Percentiles rank a stretch among this genome's conserved stretches.
Conservation (phyloP, 805 yeast species). For the Priceomyces castillae region DNA sequence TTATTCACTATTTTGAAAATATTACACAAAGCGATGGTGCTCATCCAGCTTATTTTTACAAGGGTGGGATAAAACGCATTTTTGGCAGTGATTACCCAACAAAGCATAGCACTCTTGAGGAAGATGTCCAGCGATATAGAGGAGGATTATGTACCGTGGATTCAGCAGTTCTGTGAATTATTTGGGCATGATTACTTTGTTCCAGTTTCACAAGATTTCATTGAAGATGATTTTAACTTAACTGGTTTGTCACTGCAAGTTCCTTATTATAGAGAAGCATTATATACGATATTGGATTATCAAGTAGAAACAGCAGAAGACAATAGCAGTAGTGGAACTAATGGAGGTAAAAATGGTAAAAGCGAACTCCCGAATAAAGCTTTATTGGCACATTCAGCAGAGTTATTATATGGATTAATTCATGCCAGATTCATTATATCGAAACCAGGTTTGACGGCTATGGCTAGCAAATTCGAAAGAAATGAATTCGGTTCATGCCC, state of each 20-base stretch:
- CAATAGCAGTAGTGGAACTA: constrained; percentile 10
- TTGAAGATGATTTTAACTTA: constrained; percentile 94
- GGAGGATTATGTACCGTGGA: constrained; percentile 74
- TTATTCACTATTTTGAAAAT: background rate
- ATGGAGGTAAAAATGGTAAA: constrained; percentile 9
- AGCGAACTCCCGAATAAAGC: constrained; percentile 64
- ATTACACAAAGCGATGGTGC: constrained; percentile 2
- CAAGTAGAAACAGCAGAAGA: constrained; percentile 54
- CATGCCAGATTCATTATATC: constrained; percentile 90
- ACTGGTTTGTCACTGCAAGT: constrained; percentile 85
- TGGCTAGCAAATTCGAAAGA: constrained; percentile 91
- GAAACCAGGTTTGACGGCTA: constrained; percentile 81
- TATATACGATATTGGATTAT: constrained; percentile 85
- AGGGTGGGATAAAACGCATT: constrained; percentile 4
- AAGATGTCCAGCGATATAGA: constrained; percentile 42
- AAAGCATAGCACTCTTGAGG: background rate
- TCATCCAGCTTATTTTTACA: background rate
- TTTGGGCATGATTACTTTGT: constrained; percentile 90
- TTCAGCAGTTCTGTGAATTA: constrained; percentile 70
- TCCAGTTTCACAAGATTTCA: constrained; percentile 86
- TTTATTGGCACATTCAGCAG: constrained; percentile 84
- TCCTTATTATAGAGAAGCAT: constrained; percentile 87
- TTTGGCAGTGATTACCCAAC: background rate
- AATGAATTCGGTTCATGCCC: constrained; percentile 92
- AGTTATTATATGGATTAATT: constrained; percentile 85